Evolutionary conservation across 805 yeast species (phyloP).

Genomic region (Lachancea sp.): DNA sequence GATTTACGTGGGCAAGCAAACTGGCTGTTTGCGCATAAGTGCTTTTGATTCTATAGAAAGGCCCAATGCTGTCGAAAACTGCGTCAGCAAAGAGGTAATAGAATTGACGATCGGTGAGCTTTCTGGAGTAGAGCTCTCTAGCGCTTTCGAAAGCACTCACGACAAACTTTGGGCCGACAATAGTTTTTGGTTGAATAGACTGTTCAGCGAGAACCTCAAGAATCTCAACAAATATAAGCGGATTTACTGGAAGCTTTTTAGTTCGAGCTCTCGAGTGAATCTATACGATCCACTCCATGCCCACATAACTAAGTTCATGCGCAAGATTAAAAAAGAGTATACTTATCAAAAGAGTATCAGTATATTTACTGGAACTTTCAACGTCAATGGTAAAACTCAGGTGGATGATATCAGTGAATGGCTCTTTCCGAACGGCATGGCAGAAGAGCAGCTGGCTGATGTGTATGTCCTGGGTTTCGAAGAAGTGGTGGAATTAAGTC

Average conservation of each 20-base stretch:
- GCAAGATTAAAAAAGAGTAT: constrained; percentile 43
- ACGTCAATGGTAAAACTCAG: constrained; percentile 65
- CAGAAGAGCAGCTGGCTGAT: constrained; percentile 45
- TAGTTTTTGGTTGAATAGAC: constrained; percentile 75
- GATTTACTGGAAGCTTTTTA: constrained; percentile 25
- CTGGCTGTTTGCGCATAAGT: constrained; percentile 85
- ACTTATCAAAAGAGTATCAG: constrained; percentile 54
- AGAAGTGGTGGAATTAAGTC: constrained; percentile 78
- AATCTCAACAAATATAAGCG: constrained; percentile 26
- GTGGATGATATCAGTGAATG: constrained; percentile 61
- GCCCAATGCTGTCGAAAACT: constrained; percentile 66
- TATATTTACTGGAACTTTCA: constrained; percentile 80
- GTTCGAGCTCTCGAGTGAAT: constrained; percentile 39
- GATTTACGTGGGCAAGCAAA: constrained; percentile 69
- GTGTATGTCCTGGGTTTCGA: constrained; percentile 79
- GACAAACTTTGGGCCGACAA: constrained; percentile 89
- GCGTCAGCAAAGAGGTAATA: constrained; percentile 65
- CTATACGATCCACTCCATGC: constrained; percentile 89
- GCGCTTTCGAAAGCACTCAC: constrained; percentile 58
- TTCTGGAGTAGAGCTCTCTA: constrained; percentile 32
- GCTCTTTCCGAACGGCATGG: constrained; percentile 58
- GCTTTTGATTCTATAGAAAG: constrained; percentile 87
- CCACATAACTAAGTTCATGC: constrained; percentile 63
- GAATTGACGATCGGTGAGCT: constrained; percentile 38
- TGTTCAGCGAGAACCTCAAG: constrained; percentile 46